These are phyloP conservation scores for Boechera stricta DNA, from an alignment of 345 rosid species.

Conservation along the genomic window DNA sequence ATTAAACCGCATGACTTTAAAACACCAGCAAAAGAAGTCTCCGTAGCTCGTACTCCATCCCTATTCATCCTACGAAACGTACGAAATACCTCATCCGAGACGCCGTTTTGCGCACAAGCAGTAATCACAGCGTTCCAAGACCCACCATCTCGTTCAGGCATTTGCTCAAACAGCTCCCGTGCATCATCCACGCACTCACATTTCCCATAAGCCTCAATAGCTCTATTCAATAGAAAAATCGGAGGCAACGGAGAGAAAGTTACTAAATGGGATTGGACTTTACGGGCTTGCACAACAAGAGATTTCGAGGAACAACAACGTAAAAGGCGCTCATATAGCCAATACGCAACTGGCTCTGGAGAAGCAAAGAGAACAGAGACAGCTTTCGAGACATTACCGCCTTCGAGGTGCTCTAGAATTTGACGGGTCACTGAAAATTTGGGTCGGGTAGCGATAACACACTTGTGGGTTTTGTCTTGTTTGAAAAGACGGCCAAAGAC, in stretches of 20 bases:
- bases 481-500: constrained; percentile 16
- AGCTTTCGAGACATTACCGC: constrained; percentile 59
- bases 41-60: constrained; percentile 56
- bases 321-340: constrained; percentile 71
- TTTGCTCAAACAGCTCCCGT: constrained; percentile 72
- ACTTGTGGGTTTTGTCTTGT: constrained; percentile 21
- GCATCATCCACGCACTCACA: constrained; percentile 69
- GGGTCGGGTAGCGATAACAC: not conserved
- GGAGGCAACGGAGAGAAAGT: constrained; percentile 63
- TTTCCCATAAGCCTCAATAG: constrained; percentile 68
- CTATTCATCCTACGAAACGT: constrained; percentile 61
- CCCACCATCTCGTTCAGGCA: constrained; percentile 89
- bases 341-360: constrained; percentile 53
- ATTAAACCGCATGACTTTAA: constrained; percentile 58
- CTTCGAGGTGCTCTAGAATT: constrained; percentile 51
- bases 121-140: constrained; percentile 87
- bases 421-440: constrained; percentile 40
- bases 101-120: constrained; percentile 54
- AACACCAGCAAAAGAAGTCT: constrained; percentile 66
- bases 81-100: constrained; percentile 48
- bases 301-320: constrained; percentile 54
- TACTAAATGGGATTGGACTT: constrained; percentile 70
- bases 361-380: constrained; percentile 65
- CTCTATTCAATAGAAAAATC: constrained; percentile 64
- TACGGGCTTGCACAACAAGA: constrained; percentile 71